Percentiles rank a stretch among this genome's conserved stretches.
These are phyloP conservation scores for Sugiyamaella boreocaroliniensis DNA, from an alignment of 805 yeast genomes.

Conservation along the genomic window DNA sequence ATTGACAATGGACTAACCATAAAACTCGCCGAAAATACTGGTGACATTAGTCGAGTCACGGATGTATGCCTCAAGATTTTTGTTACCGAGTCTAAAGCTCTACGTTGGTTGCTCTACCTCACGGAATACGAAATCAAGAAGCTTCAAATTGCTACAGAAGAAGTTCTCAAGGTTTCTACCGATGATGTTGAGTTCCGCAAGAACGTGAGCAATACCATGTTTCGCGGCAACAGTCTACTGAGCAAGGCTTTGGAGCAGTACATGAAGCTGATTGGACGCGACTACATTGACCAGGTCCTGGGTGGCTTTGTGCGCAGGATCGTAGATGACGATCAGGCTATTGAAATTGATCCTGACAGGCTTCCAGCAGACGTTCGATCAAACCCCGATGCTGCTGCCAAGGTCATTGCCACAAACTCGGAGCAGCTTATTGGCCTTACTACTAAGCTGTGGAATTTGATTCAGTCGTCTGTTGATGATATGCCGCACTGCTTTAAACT, in stretches of 20 bases:
- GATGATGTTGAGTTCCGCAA: slow-evolving; percentile 4
- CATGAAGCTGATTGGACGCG: slow-evolving; percentile 70
- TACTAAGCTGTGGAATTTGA: slow-evolving; percentile 57
- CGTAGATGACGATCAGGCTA: slow-evolving; percentile 42
- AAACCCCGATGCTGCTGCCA: slow-evolving; percentile 31
- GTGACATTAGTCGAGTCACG: slow-evolving; percentile 21
- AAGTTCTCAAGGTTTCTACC: background rate
- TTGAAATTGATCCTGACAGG: slow-evolving; percentile 71
- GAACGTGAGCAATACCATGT: slow-evolving; percentile 54
- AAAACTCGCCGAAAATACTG: slow-evolving; percentile 35
- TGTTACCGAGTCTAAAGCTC: slow-evolving; percentile 61
- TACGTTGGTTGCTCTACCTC: slow-evolving; percentile 64
- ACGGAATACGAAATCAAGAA: slow-evolving; percentile 55
- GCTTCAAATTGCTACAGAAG: slow-evolving; percentile 7
- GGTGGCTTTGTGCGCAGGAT: slow-evolving; percentile 60
- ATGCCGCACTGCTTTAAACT: slow-evolving; percentile 61
- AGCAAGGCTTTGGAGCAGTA: slow-evolving; percentile 76
- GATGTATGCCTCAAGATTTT: slow-evolving; percentile 60
- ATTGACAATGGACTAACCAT: slow-evolving; percentile 27
- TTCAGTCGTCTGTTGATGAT: slow-evolving; percentile 62
- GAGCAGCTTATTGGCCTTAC: slow-evolving; percentile 44
- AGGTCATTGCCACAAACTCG: slow-evolving; percentile 43
- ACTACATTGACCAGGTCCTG: slow-evolving; percentile 64
- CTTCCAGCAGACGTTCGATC: background rate
- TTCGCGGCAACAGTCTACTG: slow-evolving; percentile 79